Percentiles rank a stretch among this genome's conserved stretches.
These are phyloP conservation scores for Albatrellus ellisii DNA, from an alignment of 768 basidiomycete species.

Conservation along the genomic window DNA sequence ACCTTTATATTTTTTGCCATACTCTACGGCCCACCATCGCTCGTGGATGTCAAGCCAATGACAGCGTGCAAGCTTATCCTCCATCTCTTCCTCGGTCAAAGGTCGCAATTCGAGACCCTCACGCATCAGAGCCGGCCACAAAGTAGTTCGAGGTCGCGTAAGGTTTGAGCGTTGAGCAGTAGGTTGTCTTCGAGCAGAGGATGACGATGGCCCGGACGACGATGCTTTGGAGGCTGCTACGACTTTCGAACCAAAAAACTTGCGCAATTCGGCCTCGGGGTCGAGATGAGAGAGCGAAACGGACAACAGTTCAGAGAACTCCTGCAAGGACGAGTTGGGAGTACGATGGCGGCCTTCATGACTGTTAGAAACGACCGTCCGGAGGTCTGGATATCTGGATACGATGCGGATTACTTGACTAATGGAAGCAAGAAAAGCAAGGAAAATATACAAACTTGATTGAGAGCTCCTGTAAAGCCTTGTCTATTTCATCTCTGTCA, in stretches of 20 bases:
- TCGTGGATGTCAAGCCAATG: constrained; percentile 37
- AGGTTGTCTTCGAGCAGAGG: constrained; percentile 27
- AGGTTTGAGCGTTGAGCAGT: constrained; percentile 51
- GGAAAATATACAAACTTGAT: constrained; percentile 36
- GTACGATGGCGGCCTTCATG: constrained; percentile 12
- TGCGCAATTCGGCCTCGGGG: constrained; percentile 79
- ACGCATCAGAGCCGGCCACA: constrained; percentile 57
- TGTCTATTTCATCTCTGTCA: constrained; percentile 68
- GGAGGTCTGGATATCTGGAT: constrained; percentile 39
- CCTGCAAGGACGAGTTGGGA: constrained; percentile 21
- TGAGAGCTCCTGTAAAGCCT: constrained; percentile 75
- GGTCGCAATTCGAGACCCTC: constrained; percentile 62
- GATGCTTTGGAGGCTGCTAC: constrained; percentile 46
- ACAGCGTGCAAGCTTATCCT: constrained; percentile 27
- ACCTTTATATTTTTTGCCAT: constrained; percentile 73
- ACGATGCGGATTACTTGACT: neutral
- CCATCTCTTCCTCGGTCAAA: constrained; percentile 41
- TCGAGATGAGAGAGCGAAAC: constrained; percentile 80
- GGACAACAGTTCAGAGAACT: constrained; percentile 44
- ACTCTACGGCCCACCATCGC: constrained; percentile 84
- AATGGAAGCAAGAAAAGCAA: neutral
- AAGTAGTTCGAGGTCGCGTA: constrained; percentile 60
- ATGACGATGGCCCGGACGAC: constrained; percentile 20
- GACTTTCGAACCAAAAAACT: constrained; percentile 89
- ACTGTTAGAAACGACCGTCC: constrained; percentile 16